Conservation (phyloP, 306 rosid species). For the Casuarina glauca region DNA sequence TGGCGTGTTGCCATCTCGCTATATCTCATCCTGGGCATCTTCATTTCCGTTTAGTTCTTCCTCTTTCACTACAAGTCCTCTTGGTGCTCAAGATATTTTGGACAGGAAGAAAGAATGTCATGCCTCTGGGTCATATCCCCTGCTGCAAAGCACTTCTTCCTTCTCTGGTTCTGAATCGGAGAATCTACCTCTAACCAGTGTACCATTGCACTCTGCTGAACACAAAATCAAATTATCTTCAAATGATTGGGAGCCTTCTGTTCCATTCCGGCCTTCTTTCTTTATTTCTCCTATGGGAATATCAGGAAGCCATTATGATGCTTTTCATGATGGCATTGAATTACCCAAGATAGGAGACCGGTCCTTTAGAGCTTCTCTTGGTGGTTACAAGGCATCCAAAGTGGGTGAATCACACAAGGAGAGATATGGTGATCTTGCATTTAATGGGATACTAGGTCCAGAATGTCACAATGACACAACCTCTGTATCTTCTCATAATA, state of each 20-base stretch:
- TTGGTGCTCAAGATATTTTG: slow-evolving; percentile 40
- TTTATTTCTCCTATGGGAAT: slow-evolving; percentile 54
- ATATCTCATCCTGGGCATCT: slow-evolving; percentile 38
- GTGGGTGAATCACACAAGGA: slow-evolving; percentile 38
- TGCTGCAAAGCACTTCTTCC: slow-evolving; percentile 39
- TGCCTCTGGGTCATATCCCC: slow-evolving; percentile 35
- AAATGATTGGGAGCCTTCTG: slow-evolving; percentile 88
- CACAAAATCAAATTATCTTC: slow-evolving; percentile 45
- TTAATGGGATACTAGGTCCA: slow-evolving; percentile 46
- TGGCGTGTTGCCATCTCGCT: slow-evolving; percentile 35
- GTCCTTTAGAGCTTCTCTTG: slow-evolving; percentile 55
- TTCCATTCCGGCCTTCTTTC: slow-evolving; percentile 85
- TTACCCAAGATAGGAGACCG: slow-evolving; percentile 65
- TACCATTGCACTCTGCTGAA: slow-evolving; percentile 35
- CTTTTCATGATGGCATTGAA: slow-evolving; percentile 72
- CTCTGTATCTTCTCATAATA: slow-evolving; percentile 78
- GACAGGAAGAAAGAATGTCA: slow-evolving; percentile 38
- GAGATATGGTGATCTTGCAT: slow-evolving; percentile 44
- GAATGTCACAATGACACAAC: slow-evolving; percentile 61
- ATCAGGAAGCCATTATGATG: slow-evolving; percentile 64
- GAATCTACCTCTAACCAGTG: slow-evolving; percentile 37
- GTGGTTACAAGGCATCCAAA: slow-evolving; percentile 45
- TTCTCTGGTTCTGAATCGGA: slow-evolving; percentile 48
- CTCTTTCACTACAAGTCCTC: slow-evolving; percentile 31
- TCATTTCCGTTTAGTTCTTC: slow-evolving; percentile 43